Conservation (phyloP, 768 basidiomycete genomes). For the Trametes elegans region DNA sequence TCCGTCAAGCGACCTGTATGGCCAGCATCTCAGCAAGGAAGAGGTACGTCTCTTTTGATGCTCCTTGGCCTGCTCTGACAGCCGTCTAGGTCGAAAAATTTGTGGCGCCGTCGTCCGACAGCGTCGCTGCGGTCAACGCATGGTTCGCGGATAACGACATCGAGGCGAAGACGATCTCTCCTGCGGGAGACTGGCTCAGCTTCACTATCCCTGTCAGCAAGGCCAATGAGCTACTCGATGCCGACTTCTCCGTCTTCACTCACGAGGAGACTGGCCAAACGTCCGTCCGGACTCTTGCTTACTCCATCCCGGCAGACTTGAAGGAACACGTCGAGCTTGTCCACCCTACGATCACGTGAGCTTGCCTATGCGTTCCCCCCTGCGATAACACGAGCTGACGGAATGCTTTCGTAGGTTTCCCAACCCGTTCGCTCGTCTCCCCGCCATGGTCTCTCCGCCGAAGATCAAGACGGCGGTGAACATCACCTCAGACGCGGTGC, state of each 20-base stretch:
- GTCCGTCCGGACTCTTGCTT: slow-evolving; percentile 35
- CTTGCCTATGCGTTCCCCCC: slow-evolving; percentile 15
- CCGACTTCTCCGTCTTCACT: slow-evolving; percentile 35
- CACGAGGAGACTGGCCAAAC: slow-evolving; percentile 30
- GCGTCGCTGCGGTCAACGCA: slow-evolving; percentile 25
- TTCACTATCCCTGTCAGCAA: slow-evolving; percentile 32
- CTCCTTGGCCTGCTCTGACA: background rate
- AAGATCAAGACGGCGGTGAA: slow-evolving; percentile 17
- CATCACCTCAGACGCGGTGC: slow-evolving; percentile 23
- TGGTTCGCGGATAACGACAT: slow-evolving; percentile 31
- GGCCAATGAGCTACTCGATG: slow-evolving; percentile 36
- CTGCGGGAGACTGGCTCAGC: slow-evolving; percentile 37
- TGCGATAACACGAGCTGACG: background rate
- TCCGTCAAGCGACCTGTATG: slow-evolving; percentile 35
- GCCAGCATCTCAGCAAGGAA: slow-evolving; percentile 38
- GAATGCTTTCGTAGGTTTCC: slow-evolving; percentile 34
- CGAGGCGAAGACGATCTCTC: slow-evolving; percentile 25
- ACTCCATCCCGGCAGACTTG: slow-evolving; percentile 36
- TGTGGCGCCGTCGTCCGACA: slow-evolving; percentile 28
- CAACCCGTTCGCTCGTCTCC: slow-evolving; percentile 14
- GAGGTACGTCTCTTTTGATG: slow-evolving; percentile 30
- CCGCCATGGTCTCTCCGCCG: slow-evolving; percentile 21
- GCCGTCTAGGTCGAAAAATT: slow-evolving; percentile 26
- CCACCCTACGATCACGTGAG: slow-evolving; percentile 27
- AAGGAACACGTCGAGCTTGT: slow-evolving; percentile 31